Base-by-base conservation (phyloP, 2,329 filamentous ascomycete genomes). In the Trichoderma citrinoviride region DNA sequence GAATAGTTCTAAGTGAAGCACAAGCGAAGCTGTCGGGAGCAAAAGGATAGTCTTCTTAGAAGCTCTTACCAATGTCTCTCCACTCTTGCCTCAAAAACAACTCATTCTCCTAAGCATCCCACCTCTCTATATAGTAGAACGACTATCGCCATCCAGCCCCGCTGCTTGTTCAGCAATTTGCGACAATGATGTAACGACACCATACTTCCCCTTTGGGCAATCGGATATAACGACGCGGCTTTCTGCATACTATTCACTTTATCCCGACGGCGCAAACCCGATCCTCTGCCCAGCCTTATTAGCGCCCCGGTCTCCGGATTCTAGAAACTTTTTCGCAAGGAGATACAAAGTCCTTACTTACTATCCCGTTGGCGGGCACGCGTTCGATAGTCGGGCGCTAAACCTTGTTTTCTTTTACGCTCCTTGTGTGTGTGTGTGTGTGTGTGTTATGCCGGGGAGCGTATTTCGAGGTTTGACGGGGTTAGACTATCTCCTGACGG, bases 261-360 rank as follows among this genome's bases (percentile, higher is more conserved):
- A 63, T 63, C 41, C 60, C 60, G 60, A 63, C 14, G 15, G 0
- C 14, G n/a, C 47, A 55, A 49, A 46, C 23, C 54, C 53, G 37
- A 37, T 61, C n/a, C 40, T 61, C 21, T 37, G 33, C n/a, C n/a
- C 33, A 37, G 33, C 33, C 33, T 37, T 37, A 37, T 37, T 46
- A 54, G 49, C 40, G 37, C 21, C 27, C 25, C 17, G 27, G 33
- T 52, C 17, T 52, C 49, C 49, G 49, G 19, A 25, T 33, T 23
- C n/a, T 7, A 12, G 47, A 25, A 27, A 50, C 4, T n/a, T n/a
- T n/a, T n/a, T n/a, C n/a, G n/a, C n/a, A n/a, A n/a, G n/a, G n/a
- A n/a, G n/a, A n/a, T n/a, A n/a, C n/a, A n/a, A n/a, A n/a, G n/a
- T n/a, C n/a, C n/a, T n/a, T n/a, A n/a, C n/a, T n/a, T n/a, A n/a